Conservation (phyloP, 1,284 basidiomycete genomes). For the Boletus chippewaensis region DNA sequence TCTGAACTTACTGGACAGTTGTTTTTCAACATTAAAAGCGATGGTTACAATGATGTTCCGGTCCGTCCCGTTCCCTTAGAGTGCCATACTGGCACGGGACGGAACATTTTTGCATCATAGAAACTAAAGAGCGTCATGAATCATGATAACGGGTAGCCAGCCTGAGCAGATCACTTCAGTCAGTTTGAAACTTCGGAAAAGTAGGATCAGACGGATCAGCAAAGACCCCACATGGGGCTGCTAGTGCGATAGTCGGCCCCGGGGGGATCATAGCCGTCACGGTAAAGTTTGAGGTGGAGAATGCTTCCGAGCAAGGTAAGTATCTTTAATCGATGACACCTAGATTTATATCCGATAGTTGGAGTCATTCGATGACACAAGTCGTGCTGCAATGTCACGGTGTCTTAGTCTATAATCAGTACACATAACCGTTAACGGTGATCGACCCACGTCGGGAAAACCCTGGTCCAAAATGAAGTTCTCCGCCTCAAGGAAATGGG, state of each 20-base stretch:
- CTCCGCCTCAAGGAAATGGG: conserved; percentile 29
- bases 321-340: not conserved
- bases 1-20: not conserved
- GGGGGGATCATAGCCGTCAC: not conserved
- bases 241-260: not conserved
- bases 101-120: conserved; percentile 12
- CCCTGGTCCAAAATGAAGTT: conserved; percentile 41
- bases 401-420: conserved; percentile 16
- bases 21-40: not conserved
- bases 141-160: not conserved
- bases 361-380: no score
- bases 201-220: conserved; percentile 6
- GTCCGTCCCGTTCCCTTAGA: no score
- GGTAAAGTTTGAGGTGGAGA: not conserved
- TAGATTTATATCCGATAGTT: not conserved
- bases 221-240: not conserved
- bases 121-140: not conserved
- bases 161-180: conserved; percentile 1
- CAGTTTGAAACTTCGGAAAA: conserved; percentile 15
- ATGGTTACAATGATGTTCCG: not conserved
- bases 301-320: conserved; percentile 3
- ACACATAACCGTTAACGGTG: conserved; percentile 39
- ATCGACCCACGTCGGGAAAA: conserved; percentile 51
- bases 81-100: conserved; percentile 11
- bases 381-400: no score